Evolutionary conservation across 1,284 basidiomycete genomes (phyloP), one percentile per base, ranked within the genome.

Genomic region (Tilletiaria anomala): DNA sequence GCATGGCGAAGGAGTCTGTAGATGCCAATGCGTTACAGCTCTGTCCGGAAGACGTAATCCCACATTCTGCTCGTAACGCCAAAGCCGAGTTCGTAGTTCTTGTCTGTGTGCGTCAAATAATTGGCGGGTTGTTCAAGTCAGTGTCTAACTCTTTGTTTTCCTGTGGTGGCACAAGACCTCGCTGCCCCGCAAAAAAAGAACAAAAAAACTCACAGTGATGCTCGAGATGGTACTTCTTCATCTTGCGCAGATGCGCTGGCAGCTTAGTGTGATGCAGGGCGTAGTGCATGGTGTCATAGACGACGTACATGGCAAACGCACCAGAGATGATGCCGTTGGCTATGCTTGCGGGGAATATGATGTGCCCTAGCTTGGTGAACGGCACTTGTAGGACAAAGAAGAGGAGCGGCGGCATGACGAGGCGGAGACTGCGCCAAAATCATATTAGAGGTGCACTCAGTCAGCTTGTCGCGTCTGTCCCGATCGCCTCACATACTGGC

Each of bases 151-250:
- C n/a, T n/a, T n/a, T n/a, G n/a, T n/a, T n/a, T n/a, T n/a, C n/a
- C n/a, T n/a, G n/a, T n/a, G n/a, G n/a, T n/a, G n/a, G n/a, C n/a
- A n/a, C n/a, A n/a, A n/a, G n/a, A n/a, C n/a, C n/a, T n/a, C n/a
- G n/a, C n/a, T n/a, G n/a, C n/a, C n/a, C n/a, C n/a, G n/a, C n/a
- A n/a, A n/a, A n/a, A n/a, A n/a, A n/a, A n/a, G n/a, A n/a, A n/a
- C n/a, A n/a, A n/a, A n/a, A n/a, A n/a, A n/a, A n/a, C 71, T 91
- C 89, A 74, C 89, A 94, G 69, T 96, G 91, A 65, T 96, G 89
- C n/a, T 87, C 87, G 51, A 99, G 77, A 63, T 99, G 91, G 64
- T 96, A 96, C 67, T 83, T 82, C 75, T 99, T 99, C 80, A 86
- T 81, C 67, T 88, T 79, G 43, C 75, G 75, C 69, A 94, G 70